Evolutionary conservation across 1,139 yeast genomes (phyloP).

Genomic region (Scheffersomyces quercinus): DNA sequence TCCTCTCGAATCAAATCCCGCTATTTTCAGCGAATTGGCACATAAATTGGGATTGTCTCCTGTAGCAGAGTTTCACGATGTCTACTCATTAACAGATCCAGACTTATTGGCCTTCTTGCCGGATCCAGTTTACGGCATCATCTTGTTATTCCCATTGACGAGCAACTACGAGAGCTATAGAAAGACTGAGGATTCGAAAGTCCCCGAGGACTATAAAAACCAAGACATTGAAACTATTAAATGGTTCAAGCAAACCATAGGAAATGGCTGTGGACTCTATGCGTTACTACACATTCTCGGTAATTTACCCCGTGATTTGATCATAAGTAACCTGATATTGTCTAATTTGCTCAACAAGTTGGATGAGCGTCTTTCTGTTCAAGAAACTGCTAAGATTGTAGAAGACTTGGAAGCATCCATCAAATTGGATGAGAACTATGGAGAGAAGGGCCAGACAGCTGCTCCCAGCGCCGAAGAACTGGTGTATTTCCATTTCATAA

Average conservation of each 20-base stretch:
- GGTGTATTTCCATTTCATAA: conserved; percentile 76
- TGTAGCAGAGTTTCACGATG: conserved; percentile 68
- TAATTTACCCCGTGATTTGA: conserved; percentile 56
- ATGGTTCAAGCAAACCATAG: conserved; percentile 85
- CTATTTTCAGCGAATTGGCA: conserved; percentile 73
- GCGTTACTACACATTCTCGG: conserved; percentile 77
- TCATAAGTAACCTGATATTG: conserved; percentile 36
- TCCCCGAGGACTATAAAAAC: conserved; percentile 11
- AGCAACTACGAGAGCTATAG: conserved; percentile 57
- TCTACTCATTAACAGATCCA: conserved; percentile 79
- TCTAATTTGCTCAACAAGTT: conserved; percentile 19
- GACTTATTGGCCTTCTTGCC: conserved; percentile 79
- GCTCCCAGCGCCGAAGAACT: conserved; percentile 72
- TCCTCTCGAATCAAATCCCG: conserved; percentile 91
- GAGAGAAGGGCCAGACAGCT: conserved; percentile 72
- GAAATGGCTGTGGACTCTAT: conserved; percentile 91
- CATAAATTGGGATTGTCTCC: conserved; percentile 66
- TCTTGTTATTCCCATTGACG: conserved; percentile 81
- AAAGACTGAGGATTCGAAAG: conserved; percentile 27
- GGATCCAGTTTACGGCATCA: conserved; percentile 73
- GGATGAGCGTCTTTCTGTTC: conserved; percentile 17
- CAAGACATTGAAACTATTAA: conserved; percentile 25
- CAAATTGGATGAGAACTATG: conserved; percentile 56
- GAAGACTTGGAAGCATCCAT: conserved; percentile 51
- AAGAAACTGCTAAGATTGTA: conserved; percentile 47